Conservation (phyloP, 1,284 basidiomycete genomes). For the Meripilus lineatus region DNA sequence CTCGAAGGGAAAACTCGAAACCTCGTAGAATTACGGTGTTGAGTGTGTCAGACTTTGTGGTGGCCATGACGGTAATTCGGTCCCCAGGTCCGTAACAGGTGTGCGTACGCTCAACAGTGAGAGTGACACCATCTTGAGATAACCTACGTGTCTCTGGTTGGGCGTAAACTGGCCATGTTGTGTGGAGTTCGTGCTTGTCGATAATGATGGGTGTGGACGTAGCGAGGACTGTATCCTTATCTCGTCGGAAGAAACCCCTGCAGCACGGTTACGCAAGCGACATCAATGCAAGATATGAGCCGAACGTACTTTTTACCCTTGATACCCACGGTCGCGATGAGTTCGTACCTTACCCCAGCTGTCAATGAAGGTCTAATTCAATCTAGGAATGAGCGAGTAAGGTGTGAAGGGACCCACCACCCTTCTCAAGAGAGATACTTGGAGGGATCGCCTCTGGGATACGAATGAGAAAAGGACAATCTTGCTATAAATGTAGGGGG, state of each 20-base stretch:
- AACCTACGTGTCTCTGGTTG: slow-evolving; percentile 72
- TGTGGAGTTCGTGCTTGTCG: slow-evolving; percentile 86
- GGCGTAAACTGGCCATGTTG: slow-evolving; percentile 85
- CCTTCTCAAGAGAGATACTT: slow-evolving; percentile 67
- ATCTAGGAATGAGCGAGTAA: neutral
- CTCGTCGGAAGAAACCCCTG: slow-evolving; percentile 73
- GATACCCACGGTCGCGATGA: slow-evolving; percentile 77
- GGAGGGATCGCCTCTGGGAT: slow-evolving; percentile 85
- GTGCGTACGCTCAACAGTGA: slow-evolving; percentile 69
- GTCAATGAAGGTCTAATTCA: slow-evolving; percentile 4
- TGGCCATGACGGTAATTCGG: slow-evolving; percentile 65
- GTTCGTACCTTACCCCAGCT: slow-evolving; percentile 82
- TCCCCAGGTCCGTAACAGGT: slow-evolving; percentile 84
- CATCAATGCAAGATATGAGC: neutral
- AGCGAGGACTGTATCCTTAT: slow-evolving; percentile 54
- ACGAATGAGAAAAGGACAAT: slow-evolving; percentile 80
- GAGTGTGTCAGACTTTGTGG: slow-evolving; percentile 63
- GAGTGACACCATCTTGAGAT: slow-evolving; percentile 59
- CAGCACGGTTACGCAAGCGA: neutral
- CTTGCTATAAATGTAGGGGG: slow-evolving; percentile 36
- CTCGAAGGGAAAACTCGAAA: slow-evolving; percentile 75
- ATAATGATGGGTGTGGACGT: slow-evolving; percentile 68
- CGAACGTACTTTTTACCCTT: slow-evolving; percentile 71
- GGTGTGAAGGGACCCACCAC: slow-evolving; percentile 37
- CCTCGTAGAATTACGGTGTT: slow-evolving; percentile 66